Evolutionary conservation across 108 stramenopile genomes (phyloP).

Genomic region (Nitzschia palea): DNA sequence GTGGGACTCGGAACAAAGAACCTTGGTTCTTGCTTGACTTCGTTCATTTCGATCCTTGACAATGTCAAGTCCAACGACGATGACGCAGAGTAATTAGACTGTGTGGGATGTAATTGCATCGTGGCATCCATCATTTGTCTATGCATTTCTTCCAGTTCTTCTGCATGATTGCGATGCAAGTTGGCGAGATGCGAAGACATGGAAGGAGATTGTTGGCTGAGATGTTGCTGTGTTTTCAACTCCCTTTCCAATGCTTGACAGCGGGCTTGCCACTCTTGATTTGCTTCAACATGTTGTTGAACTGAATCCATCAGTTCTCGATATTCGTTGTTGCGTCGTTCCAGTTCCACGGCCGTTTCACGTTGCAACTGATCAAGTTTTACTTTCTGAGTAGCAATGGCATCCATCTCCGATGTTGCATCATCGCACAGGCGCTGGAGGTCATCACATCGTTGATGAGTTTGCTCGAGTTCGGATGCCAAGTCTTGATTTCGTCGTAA

Average conservation of each 20-base stretch:
- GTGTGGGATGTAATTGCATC: neutral
- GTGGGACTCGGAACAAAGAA: neutral
- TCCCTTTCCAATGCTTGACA: neutral
- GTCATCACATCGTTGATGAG: too few relatives aligned
- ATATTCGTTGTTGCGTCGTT: neutral
- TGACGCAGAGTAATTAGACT: neutral
- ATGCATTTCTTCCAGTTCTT: constrained; percentile 6
- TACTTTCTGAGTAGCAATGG: neutral
- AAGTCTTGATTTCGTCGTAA: neutral
- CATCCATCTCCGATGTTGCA: neutral
- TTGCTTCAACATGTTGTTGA: neutral
- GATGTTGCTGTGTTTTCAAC: too few relatives aligned
- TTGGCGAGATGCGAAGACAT: neutral
- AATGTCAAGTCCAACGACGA: neutral
- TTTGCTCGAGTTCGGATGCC: neutral
- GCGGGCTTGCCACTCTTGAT: constrained; percentile 6
- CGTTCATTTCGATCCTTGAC: neutral
- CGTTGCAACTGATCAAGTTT: neutral
- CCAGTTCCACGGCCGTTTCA: neutral
- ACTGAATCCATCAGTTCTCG: neutral
- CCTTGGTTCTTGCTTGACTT: too few relatives aligned
- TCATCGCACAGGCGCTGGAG: neutral
- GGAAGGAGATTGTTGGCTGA: neutral
- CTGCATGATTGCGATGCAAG: neutral
- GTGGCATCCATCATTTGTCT: constrained; percentile 12